Evolutionary conservation across 768 basidiomycete species (phyloP), one percentile per base, ranked within the genome.

Genomic region (Lyophyllum decastes): DNA sequence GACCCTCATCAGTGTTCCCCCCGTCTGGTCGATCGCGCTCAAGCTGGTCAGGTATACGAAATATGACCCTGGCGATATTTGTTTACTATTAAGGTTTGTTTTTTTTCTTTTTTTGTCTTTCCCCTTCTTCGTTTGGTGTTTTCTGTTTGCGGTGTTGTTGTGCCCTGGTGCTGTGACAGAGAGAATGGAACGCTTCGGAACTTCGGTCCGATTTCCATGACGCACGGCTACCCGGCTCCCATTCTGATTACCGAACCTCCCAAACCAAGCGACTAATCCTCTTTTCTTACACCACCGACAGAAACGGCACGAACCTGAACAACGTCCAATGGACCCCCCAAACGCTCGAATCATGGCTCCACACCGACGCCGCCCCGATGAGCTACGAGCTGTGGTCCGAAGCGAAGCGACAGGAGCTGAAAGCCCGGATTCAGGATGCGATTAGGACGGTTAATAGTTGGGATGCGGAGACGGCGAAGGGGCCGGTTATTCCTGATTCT

Each of bases 11-110:
- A 84, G 82, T 59, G 87, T 90, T 2, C 82, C 85, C 25, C 88
- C 88, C 57, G 82, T 83, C 58, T 90, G 89, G 89, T 82, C 83
- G 1, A 81, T 90, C 41, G 85, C 88, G 2, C 81, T 90, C 63
- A 90, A 90, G 67, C 77, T 90, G 11, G 86, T 87, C 19, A 78
- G 89, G 6, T 90, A 87, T 67, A 72, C 78, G 38, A 82, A 82
- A 52, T 78, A 81, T 59, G 89, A 90, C 68, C 81, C 85, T 1
- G 76, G 68, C 0, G 88, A 90, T 68, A 87, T 89, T 57, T 85
- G 83, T 47, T 74, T 86, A n/a, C 76, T 89, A 43, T 76, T 90
- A n/a, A 78, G 80, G 68, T 84, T 76, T 64, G 84, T 79, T 44
- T 11, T 48, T 33, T 43, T 35, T 26, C 34, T 4, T 58, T n/a